phyloP scores from a whole-genome alignment of 2,329 filamentous ascomycete genomes.

The Neoscytalidium dimidiatum region DNA sequence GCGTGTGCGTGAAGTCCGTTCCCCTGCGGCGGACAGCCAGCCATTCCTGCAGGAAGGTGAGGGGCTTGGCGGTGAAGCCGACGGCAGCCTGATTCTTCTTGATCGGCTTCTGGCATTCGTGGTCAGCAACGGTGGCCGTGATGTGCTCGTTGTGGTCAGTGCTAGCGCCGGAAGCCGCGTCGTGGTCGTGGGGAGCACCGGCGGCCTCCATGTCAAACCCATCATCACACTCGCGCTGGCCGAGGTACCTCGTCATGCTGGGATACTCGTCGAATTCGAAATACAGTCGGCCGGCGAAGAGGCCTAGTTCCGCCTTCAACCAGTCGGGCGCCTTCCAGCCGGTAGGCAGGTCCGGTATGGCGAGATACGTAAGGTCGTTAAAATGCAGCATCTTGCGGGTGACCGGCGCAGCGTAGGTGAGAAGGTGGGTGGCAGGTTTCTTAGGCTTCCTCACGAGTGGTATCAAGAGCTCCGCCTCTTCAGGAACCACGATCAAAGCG shows the following conservation, averaged over 20 bases:
- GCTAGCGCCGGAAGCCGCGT: neutral
- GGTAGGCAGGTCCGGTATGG: conserved; percentile 50
- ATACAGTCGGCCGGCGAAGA: conserved; percentile 64
- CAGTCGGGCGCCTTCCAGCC: conserved; percentile 50
- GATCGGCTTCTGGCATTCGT: neutral
- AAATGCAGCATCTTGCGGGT: conserved; percentile 63
- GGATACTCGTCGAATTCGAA: conserved; percentile 52
- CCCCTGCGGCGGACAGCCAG: conserved; percentile 55
- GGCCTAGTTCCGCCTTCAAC: conserved; percentile 60
- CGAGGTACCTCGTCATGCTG: conserved; percentile 30
- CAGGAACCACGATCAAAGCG: conserved; percentile 61
- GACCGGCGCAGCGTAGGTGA: conserved; percentile 62
- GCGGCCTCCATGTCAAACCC: neutral
- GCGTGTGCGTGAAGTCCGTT: conserved; percentile 61
- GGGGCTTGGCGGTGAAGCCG: conserved; percentile 30
- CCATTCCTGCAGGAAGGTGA: conserved; percentile 56
- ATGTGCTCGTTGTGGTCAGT: neutral
- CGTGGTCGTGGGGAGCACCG: neutral
- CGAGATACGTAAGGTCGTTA: conserved; percentile 55
- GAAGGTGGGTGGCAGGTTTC: conserved; percentile 43
- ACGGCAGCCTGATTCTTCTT: conserved; percentile 8
- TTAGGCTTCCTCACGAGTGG: conserved; percentile 35
- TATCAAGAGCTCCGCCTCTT: conserved; percentile 63
- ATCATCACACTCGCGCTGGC: conserved; percentile 15
- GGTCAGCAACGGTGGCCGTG: neutral